phyloP scores from a whole-genome alignment of 225 moss, liverwort and hornwort genomes.

The Asterella californica region DNA sequence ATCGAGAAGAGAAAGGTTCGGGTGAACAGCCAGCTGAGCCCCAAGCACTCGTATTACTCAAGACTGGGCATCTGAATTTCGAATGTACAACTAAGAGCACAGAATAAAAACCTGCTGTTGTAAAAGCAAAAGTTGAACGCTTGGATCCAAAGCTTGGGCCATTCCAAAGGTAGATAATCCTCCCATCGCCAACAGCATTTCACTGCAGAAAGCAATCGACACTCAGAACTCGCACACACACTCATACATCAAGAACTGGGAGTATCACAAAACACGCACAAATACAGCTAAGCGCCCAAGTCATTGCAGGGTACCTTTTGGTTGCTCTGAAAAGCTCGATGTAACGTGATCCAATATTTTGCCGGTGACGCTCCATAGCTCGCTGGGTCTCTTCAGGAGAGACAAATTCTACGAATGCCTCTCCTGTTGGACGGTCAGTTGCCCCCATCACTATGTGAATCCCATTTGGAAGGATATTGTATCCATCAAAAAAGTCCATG shows the following conservation, averaged over 20 bases:
- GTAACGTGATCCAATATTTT: conserved; percentile 98
- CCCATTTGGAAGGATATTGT: conserved; percentile 91
- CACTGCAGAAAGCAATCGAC: conserved; percentile 42
- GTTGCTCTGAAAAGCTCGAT: conserved; percentile 98
- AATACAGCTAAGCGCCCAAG: neutral
- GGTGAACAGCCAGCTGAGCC: neutral
- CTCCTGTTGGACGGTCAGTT: conserved; percentile 98
- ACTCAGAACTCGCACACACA: neutral
- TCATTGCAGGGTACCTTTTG: conserved; percentile 55
- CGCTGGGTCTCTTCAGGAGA: conserved; percentile 94
- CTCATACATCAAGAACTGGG: neutral
- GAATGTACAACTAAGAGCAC: neutral
- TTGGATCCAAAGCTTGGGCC: conserved; percentile 92
- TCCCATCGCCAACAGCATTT: conserved; percentile 96
- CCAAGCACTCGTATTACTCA: neutral
- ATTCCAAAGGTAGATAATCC: conserved; percentile 91
- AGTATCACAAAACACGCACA: neutral
- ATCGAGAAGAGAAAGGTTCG: neutral
- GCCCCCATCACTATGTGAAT: conserved; percentile 98
- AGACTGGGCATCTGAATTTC: neutral
- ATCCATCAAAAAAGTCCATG: conserved; percentile 99
- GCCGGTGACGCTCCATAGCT: conserved; percentile 99
- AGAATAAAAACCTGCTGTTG: conserved; percentile 74
- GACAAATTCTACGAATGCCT: conserved; percentile 97
- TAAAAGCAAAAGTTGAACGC: conserved; percentile 83